Evolutionary conservation across 129 eudicot genomes (phyloP).

Genomic region (Silybum marianum): DNA sequence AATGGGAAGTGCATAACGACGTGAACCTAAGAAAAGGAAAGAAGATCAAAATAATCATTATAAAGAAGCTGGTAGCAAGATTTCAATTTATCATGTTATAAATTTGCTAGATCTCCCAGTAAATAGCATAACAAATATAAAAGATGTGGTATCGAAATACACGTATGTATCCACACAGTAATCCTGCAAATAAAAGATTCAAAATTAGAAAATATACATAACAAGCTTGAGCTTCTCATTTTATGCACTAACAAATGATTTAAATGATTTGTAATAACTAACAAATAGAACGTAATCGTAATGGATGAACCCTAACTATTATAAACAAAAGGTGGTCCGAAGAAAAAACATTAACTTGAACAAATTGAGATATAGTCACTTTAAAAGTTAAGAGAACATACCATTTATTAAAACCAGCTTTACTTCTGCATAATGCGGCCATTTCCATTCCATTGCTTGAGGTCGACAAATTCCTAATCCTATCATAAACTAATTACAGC

Average conservation of each 20-base stretch:
- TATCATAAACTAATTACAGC: constrained; percentile 28
- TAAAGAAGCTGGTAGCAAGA: constrained; percentile 7
- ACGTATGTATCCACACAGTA: constrained; percentile 16
- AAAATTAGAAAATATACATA: neutral
- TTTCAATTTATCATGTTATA: neutral
- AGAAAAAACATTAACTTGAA: constrained; percentile 3
- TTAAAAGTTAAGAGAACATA: constrained; percentile 19
- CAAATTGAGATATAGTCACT: constrained; percentile 1
- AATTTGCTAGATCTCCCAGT: neutral
- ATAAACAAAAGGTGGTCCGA: no score
- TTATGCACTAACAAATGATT: neutral
- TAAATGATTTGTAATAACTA: neutral
- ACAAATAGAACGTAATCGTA: neutral
- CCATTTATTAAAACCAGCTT: constrained; percentile 33
- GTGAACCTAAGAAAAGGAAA: neutral
- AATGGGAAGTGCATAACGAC: neutral
- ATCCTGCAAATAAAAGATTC: neutral
- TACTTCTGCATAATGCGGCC: constrained; percentile 30
- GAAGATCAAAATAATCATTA: neutral
- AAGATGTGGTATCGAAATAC: neutral
- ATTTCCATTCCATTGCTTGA: constrained; percentile 30
- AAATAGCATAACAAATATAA: neutral
- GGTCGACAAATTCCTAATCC: constrained; percentile 37
- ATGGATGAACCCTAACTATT: neutral
- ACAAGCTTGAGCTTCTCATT: neutral